Evolutionary conservation across 352 stramenopile genomes (phyloP).

Genomic region (Pythium aphanidermatum): DNA sequence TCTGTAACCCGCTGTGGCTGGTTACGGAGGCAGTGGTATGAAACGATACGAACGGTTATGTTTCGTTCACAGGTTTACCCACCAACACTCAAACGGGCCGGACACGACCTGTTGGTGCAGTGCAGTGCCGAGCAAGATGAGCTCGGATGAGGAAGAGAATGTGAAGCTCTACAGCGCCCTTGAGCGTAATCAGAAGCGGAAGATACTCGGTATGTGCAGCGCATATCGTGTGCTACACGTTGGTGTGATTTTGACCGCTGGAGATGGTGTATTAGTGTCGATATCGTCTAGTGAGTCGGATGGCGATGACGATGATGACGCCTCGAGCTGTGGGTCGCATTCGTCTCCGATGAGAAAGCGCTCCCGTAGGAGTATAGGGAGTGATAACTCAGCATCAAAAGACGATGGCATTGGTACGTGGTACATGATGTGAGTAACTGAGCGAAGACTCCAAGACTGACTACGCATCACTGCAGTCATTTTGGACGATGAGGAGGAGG

Average conservation of each 20-base stretch:
- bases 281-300: constrained; percentile 19
- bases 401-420: too few species aligned
- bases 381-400: not conserved
- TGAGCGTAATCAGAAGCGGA: constrained; percentile 57
- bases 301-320: constrained; percentile 11
- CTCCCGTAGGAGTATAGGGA: constrained; percentile 1
- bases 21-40: too few species aligned
- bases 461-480: constrained; percentile 7
- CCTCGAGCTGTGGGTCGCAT: not conserved
- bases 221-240: too few species aligned
- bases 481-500: constrained; percentile 24
- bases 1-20: too few species aligned
- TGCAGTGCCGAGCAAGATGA: constrained; percentile 21
- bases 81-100: too few species aligned
- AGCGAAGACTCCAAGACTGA: too few species aligned
- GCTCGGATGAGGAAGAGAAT: constrained; percentile 43
- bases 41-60: too few species aligned
- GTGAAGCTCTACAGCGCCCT: constrained; percentile 73
- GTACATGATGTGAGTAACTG: too few species aligned
- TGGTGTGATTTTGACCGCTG: too few species aligned
- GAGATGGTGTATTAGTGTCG: constrained; percentile 8
- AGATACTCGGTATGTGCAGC: constrained; percentile 54
- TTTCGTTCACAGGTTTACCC: too few species aligned
- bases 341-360: constrained; percentile 8
- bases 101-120: not conserved